phyloP scores from a whole-genome alignment of 1,284 basidiomycete genomes.

The Vanrija humicola region DNA sequence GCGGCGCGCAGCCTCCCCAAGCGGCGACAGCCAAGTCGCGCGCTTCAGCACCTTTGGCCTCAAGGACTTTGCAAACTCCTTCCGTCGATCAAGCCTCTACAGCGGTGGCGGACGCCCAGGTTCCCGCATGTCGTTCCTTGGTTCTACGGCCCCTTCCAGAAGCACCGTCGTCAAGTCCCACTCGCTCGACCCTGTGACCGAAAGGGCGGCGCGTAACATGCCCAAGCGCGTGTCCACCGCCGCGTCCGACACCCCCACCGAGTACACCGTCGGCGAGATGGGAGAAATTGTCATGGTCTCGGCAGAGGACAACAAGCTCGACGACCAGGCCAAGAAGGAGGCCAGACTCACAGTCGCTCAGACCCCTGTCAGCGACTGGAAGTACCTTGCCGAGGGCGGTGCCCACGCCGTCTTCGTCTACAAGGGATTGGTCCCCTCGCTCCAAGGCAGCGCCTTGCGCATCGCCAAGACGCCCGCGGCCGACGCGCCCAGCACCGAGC shows the following conservation, averaged over 20 bases:
- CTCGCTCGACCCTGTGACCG: neutral
- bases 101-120: neutral
- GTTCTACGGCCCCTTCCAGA: neutral
- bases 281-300: conserved; percentile 32
- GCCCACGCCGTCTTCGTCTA: conserved; percentile 83
- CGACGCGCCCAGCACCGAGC: neutral
- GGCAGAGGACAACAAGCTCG: neutral
- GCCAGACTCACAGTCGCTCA: conserved; percentile 1
- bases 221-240: conserved; percentile 5
- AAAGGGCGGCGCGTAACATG: neutral
- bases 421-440: conserved; percentile 55
- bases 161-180: neutral
- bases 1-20: conserved; percentile 23
- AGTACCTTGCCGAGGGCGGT: conserved; percentile 82
- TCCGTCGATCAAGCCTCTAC: conserved; percentile 23
- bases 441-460: conserved; percentile 65
- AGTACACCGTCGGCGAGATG: conserved; percentile 32
- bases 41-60: conserved; percentile 23
- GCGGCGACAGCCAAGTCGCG: conserved; percentile 15
- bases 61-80: conserved; percentile 21
- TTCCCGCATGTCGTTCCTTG: conserved; percentile 3
- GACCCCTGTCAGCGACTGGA: conserved; percentile 60
- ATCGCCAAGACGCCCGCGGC: conserved; percentile 4
- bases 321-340: neutral
- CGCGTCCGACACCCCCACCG: conserved; percentile 24